Percentiles rank a stretch among this genome's conserved stretches.
These are phyloP conservation scores for Euphrasia confusa DNA, from an alignment of 257 asterid species.

Conservation along the genomic window DNA sequence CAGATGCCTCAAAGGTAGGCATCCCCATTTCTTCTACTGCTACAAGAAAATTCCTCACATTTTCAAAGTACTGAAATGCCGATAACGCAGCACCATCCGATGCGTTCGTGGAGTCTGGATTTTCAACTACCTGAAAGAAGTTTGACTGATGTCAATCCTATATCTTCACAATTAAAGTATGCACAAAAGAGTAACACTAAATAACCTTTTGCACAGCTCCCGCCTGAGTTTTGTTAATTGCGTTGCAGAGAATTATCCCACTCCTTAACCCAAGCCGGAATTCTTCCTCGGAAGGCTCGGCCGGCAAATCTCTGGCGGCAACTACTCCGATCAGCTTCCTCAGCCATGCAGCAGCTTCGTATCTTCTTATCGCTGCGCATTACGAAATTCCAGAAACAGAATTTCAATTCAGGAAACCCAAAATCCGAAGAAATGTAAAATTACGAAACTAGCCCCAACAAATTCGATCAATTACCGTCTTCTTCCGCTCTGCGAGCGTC, in stretches of 20 bases:
- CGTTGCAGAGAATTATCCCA: conserved; percentile 89
- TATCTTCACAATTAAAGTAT: not conserved
- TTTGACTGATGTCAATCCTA: conserved; percentile 16
- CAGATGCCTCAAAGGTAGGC: conserved; percentile 90
- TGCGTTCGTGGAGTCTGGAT: conserved; percentile 58
- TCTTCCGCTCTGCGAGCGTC: conserved; percentile 93
- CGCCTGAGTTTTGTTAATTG: conserved; percentile 72
- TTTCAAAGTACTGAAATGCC: conserved; percentile 88
- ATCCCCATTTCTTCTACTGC: conserved; percentile 85
- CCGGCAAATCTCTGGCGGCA: conserved; percentile 85
- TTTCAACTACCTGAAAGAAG: conserved; percentile 68
- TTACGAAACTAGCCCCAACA: not conserved
- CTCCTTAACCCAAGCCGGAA: conserved; percentile 85
- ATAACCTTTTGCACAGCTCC: conserved; percentile 85
- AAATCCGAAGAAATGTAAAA: not conserved
- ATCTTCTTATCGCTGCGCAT: conserved; percentile 68
- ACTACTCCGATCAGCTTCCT: conserved; percentile 88
- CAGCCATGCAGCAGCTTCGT: conserved; percentile 88
- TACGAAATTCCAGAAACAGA: not conserved
- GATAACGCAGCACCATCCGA: conserved; percentile 90
- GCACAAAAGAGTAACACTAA: not conserved
- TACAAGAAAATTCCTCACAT: conserved; percentile 77
- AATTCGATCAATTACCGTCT: conserved; percentile 47
- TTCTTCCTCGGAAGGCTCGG: conserved; percentile 97
- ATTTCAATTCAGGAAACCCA: not conserved